Base-by-base conservation (phyloP, 768 basidiomycete species). In the Boletellus ananiceps region DNA sequence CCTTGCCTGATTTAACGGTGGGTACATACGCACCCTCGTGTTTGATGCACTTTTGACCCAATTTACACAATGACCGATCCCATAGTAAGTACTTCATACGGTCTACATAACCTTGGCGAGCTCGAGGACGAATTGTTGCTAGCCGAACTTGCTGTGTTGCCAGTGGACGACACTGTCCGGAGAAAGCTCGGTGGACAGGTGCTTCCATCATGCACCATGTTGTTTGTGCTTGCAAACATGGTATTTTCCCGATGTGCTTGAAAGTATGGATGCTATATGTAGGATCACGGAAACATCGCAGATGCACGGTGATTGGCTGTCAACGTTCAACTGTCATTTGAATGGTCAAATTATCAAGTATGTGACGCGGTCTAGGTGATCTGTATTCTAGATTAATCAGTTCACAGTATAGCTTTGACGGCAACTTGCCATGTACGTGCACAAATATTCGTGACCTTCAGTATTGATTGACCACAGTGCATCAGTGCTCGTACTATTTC, bases 231-330 rank as follows among this genome's bases (percentile, higher is more conserved):
- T n/a, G 74, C 74, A n/a, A n/a, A n/a, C n/a, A n/a, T n/a, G n/a
- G n/a, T 15, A 74, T 19, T 19, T 19, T 19, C 19, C 78, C 56
- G 53, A 8, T 14, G 8, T 40, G 1, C 40, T 33, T 16, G 19
- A 35, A 40, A 21, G 40, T 33, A 14, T 15, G 3, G 2, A 42
- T 13, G 2, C 19, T 19, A 25, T 47, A 25, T 35, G 5, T 18
- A 69, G 81, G 47, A 78, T 16, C 49, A 49, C 38, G 64, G 58
- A 23, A 82, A 82, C 56, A 71, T 83, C 31, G 77, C 70, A 13
- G 83, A 84, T 57, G 82, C 82, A 21, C 73, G 75, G 73, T 83
- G 3, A 83, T 80, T 12, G 82, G 83, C 8, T 61, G 85, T n/a
- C n/a, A n/a, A n/a, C n/a, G n/a, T n/a, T n/a, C n/a, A n/a, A n/a